Percentiles rank a stretch among this genome's conserved stretches.
phyloP scores from a whole-genome alignment of 2,329 filamentous ascomycete genomes.

The Claviceps arundinis region DNA sequence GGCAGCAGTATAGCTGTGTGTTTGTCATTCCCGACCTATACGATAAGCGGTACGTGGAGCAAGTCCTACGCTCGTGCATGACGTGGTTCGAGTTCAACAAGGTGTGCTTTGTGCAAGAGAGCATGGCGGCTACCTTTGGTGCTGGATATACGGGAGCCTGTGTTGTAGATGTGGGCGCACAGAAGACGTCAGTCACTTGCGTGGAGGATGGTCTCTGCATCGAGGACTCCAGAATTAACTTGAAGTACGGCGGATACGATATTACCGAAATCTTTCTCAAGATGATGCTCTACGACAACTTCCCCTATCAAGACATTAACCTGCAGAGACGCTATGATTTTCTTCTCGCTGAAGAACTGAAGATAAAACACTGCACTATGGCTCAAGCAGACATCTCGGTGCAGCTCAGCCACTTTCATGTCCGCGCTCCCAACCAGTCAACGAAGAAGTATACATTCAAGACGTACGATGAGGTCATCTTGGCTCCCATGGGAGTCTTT shows the following conservation, averaged over 20 bases:
- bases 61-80: slow-evolving; percentile 72
- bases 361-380: slow-evolving; percentile 86
- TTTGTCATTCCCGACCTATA: slow-evolving; percentile 95
- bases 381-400: slow-evolving; percentile 81
- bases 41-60: slow-evolving; percentile 83
- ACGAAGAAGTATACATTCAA: slow-evolving; percentile 93
- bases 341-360: slow-evolving; percentile 85
- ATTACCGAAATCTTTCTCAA: slow-evolving; percentile 91
- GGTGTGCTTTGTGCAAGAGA: slow-evolving; percentile 92
- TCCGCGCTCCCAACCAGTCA: slow-evolving; percentile 75
- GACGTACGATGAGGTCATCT: slow-evolving; percentile 87
- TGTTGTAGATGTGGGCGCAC: slow-evolving; percentile 89
- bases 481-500: slow-evolving; percentile 93
- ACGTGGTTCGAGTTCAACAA: slow-evolving; percentile 80
- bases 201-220: slow-evolving; percentile 93
- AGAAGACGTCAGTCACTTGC: slow-evolving; percentile 94
- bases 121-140: slow-evolving; percentile 85
- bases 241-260: slow-evolving; percentile 87
- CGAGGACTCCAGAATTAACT: slow-evolving; percentile 86
- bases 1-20: slow-evolving; percentile 88
- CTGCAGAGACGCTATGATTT: slow-evolving; percentile 83
- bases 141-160: slow-evolving; percentile 90
- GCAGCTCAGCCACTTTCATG: slow-evolving; percentile 78
- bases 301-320: slow-evolving; percentile 92
- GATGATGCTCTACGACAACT: slow-evolving; percentile 95